phyloP scores from a whole-genome alignment of 192 early-diverging fungal genomes.

The Coemansia sp. region DNA sequence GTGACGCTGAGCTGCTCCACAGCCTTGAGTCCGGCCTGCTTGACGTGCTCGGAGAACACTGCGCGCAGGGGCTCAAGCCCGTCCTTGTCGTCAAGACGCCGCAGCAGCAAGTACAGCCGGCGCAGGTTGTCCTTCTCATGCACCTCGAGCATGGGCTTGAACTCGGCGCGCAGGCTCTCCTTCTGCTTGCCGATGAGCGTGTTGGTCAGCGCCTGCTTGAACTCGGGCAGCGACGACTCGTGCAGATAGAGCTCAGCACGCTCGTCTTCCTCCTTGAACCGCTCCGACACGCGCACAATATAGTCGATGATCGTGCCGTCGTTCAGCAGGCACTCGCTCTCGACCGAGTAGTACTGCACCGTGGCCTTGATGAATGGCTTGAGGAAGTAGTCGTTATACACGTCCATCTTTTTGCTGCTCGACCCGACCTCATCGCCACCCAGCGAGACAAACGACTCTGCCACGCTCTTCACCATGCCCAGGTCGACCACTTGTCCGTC shows the following conservation, averaged over 20 bases:
- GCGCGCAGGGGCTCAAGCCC: conserved; percentile 78
- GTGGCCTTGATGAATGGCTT: conserved; percentile 78
- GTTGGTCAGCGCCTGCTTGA: conserved; percentile 79
- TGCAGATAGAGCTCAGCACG: conserved; percentile 89
- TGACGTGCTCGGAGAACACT: conserved; percentile 76
- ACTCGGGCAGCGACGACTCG: conserved; percentile 70
- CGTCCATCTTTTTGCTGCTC: conserved; percentile 76
- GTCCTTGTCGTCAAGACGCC: conserved; percentile 68
- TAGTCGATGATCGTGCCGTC: conserved; percentile 92
- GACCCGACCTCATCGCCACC: conserved; percentile 72
- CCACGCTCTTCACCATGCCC: conserved; percentile 80
- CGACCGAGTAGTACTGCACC: conserved; percentile 83
- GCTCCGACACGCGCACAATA: conserved; percentile 87
- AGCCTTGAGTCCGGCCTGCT: conserved; percentile 71
- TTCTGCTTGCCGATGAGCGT: conserved; percentile 86
- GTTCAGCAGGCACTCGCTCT: conserved; percentile 85
- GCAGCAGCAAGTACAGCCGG: conserved; percentile 81
- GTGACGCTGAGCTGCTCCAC: conserved; percentile 54
- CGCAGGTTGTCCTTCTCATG: conserved; percentile 86
- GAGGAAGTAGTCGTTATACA: conserved; percentile 89
- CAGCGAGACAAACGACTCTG: conserved; percentile 85
- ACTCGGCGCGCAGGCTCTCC: conserved; percentile 84
- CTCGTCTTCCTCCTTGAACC: conserved; percentile 77
- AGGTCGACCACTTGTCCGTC: conserved; percentile 91
- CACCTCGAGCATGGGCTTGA: conserved; percentile 82